phyloP scores from a whole-genome alignment of 768 basidiomycete genomes.

The Agaricus blazei region DNA sequence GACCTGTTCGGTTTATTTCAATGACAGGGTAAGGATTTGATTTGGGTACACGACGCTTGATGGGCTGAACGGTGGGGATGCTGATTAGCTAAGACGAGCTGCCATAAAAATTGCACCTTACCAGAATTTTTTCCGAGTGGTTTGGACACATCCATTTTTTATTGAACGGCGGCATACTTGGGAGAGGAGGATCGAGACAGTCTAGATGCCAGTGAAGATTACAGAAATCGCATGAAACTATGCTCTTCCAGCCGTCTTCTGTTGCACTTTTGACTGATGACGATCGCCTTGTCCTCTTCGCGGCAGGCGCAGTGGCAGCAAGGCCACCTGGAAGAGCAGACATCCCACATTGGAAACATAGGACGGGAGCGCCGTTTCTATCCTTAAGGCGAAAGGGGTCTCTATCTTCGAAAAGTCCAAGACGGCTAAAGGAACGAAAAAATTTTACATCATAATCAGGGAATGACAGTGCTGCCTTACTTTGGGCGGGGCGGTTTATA shows the following conservation, averaged over 20 bases:
- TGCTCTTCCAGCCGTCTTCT: constrained; percentile 61
- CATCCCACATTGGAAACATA: constrained; percentile 87
- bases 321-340: constrained; percentile 64
- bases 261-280: constrained; percentile 32
- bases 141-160: constrained; percentile 99
- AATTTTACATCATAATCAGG: constrained; percentile 10
- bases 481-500: constrained; percentile 75
- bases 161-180: constrained; percentile 77
- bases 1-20: constrained; percentile 67
- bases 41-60: constrained; percentile 77
- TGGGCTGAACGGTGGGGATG: constrained; percentile 45
- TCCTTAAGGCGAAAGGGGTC: constrained; percentile 87
- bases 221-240: constrained; percentile 95
- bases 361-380: constrained; percentile 73
- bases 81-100: constrained; percentile 5
- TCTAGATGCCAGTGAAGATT: constrained; percentile 95
- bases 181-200: constrained; percentile 88
- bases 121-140: constrained; percentile 83
- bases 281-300: constrained; percentile 51
- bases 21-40: constrained; percentile 54
- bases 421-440: constrained; percentile 46
- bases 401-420: constrained; percentile 86
- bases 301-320: constrained; percentile 45
- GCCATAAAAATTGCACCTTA: constrained; percentile 35
- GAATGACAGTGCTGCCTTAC: constrained; percentile 40